Conservation (phyloP, 2,329 filamentous ascomycete genomes). For the Plenodomus lindquistii region DNA sequence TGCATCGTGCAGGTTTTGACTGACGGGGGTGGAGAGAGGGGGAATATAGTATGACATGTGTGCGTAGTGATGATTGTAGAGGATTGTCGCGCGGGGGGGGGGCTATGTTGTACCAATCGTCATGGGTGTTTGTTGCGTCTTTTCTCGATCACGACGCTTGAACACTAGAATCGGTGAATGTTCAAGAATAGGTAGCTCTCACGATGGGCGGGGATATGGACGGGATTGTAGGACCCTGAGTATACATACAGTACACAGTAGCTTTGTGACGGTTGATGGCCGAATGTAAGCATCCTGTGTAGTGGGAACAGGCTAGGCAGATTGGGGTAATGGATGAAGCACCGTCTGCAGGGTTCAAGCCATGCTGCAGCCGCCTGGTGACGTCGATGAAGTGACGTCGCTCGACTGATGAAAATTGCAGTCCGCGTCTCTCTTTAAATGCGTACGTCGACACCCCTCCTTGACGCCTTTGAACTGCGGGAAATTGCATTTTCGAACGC, state of each 20-base stretch:
- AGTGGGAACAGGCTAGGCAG: neutral
- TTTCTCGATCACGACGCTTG: neutral
- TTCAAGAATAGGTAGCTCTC: too few species aligned
- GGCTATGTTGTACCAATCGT: neutral
- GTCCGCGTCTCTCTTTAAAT: conserved; percentile 23
- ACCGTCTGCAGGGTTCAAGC: conserved; percentile 18
- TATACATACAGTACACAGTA: too few species aligned
- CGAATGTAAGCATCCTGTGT: neutral
- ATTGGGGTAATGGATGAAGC: neutral
- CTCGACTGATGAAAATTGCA: conserved; percentile 15
- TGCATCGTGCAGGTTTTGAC: conserved; percentile 18
- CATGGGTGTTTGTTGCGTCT: neutral
- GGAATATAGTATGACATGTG: conserved; percentile 3
- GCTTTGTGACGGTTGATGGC: neutral
- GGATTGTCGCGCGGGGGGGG: neutral
- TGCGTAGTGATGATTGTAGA: neutral
- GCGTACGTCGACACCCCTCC: conserved; percentile 22
- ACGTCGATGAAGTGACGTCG: conserved; percentile 30
- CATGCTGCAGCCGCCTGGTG: conserved; percentile 34
- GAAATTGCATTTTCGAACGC: conserved; percentile 32
- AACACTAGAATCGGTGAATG: too few species aligned
- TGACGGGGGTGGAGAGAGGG: conserved; percentile 8
- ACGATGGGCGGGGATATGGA: too few species aligned
- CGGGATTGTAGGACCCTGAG: too few species aligned
- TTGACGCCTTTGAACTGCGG: conserved; percentile 15